Base-by-base conservation (phyloP, 1,284 basidiomycete species). In the Rhizoctonia solani region DNA sequence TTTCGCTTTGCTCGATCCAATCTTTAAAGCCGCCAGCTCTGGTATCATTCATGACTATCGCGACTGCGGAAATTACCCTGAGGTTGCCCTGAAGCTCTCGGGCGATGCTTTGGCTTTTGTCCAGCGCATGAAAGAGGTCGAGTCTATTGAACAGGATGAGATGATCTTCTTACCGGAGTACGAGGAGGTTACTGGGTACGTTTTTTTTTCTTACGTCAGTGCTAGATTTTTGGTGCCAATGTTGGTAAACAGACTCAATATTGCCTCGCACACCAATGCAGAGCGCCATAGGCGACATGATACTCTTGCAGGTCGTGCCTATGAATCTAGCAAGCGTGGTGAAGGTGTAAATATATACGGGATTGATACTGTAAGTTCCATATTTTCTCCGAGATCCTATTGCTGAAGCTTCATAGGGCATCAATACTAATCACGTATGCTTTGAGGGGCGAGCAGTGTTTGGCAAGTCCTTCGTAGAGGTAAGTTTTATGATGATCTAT, bases 51-150 rank as follows among this genome's bases (percentile, higher is more conserved):
- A n/a, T n/a, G n/a, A n/a, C n/a, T n/a, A n/a, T n/a, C n/a, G n/a
- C n/a, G n/a, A n/a, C n/a, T n/a, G n/a, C n/a, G n/a, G n/a, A 3
- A 49, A 70, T 29, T 67, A 68, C 47, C 69, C 69, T 13, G 70
- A 67, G 4, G 70, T 69, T 29, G 66, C 70, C 25, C 69, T 67
- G 21, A 54, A 42, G 29, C 39, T 69, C 41, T 54, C 39, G 32
- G 46, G 52, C 23, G 53, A 55, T 16, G 61, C 52, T 4, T 54
- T 69, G 46, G 61, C 52, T 34, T 55, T 55, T 23, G 54, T 70
- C 54, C 54, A 46, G 16, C 47, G 49, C 16, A 52, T 42, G 23
- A 55, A 47, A 42, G 65, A 56, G 19, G 32, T 67, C 14, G 65
- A 55, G 54, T 67, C 46, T n/a, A 67, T 67, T 32, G 41, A 53